Percentiles rank a stretch among this genome's conserved stretches.
Evolutionary conservation across 192 early-diverging fungal genomes (phyloP).

Genomic region (Spizellomyces sp.): DNA sequence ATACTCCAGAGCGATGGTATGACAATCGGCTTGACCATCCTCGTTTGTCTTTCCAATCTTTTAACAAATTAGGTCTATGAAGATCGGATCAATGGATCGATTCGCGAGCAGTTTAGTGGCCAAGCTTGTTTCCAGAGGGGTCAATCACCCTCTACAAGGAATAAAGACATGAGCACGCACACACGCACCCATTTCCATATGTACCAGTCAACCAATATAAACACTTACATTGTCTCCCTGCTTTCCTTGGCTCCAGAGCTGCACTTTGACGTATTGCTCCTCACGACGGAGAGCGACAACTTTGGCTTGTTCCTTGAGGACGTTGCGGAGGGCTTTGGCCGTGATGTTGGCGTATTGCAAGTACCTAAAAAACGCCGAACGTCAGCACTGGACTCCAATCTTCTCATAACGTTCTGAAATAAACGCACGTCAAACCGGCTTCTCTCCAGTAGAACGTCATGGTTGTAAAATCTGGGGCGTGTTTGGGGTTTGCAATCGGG

Average conservation of each 20-base stretch:
- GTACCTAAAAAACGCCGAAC: conserved; percentile 58
- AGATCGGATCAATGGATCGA: too few relatives aligned
- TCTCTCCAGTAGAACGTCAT: conserved; percentile 58
- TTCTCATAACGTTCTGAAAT: not conserved
- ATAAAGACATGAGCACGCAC: not conserved
- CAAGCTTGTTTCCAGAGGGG: conserved; percentile 24
- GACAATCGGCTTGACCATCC: too few relatives aligned
- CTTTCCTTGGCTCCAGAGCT: conserved; percentile 83
- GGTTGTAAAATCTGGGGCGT: conserved; percentile 16
- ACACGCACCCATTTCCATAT: not conserved
- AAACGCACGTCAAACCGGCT: conserved; percentile 54
- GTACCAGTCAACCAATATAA: not conserved
- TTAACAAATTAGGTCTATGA: too few relatives aligned
- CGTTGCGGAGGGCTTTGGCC: conserved; percentile 77
- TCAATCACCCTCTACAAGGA: conserved; percentile 22
- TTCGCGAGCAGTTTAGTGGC: not conserved
- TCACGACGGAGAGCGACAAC: conserved; percentile 71
- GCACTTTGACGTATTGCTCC: conserved; percentile 71
- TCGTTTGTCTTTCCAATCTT: too few relatives aligned
- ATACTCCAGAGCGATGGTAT: too few relatives aligned
- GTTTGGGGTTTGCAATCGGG: not conserved
- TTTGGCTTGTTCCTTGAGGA: conserved; percentile 78
- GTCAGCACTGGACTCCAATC: not conserved
- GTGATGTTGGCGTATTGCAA: conserved; percentile 82
- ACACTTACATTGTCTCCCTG: conserved; percentile 72